Conservation (phyloP, 371 early-diverging fungal genomes). For the Quaeritorhiza haematococci region DNA sequence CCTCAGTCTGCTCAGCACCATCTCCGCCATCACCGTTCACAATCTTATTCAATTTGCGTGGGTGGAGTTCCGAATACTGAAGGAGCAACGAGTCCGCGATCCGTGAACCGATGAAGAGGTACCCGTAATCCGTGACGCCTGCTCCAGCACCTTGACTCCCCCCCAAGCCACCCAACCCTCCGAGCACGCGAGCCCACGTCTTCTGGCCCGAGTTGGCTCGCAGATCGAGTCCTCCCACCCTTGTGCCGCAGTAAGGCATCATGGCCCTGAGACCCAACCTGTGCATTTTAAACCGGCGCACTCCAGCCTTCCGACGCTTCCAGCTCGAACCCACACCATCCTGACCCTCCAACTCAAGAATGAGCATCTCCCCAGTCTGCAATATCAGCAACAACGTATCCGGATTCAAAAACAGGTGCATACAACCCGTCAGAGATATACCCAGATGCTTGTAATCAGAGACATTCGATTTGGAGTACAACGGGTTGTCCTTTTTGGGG, state of each 20-base stretch:
- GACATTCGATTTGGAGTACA: conserved; percentile 21
- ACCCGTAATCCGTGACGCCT: conserved; percentile 35
- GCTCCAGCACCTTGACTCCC: conserved; percentile 4
- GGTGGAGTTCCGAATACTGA: conserved; percentile 43
- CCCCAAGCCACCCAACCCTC: conserved; percentile 33
- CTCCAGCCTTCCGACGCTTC: conserved; percentile 50
- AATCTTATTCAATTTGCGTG: background rate
- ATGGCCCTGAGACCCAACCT: conserved; percentile 23
- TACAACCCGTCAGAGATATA: conserved; percentile 30
- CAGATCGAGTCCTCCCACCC: conserved; percentile 6
- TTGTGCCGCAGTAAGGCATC: conserved; percentile 12
- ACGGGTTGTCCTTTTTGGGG: conserved; percentile 22
- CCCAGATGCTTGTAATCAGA: conserved; percentile 34
- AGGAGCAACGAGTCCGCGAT: conserved; percentile 76
- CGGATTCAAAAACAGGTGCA: conserved; percentile 35
- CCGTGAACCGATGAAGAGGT: conserved; percentile 78
- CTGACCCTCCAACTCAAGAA: conserved; percentile 28
- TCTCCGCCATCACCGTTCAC: too few relatives aligned
- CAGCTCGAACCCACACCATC: conserved; percentile 57
- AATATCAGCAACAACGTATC: conserved; percentile 50
- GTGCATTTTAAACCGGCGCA: conserved; percentile 29
- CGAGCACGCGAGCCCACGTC: conserved; percentile 19
- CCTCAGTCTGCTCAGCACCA: too few relatives aligned
- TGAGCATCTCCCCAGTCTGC: conserved; percentile 61
- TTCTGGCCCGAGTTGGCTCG: conserved; percentile 1